Evolutionary conservation across 768 basidiomycete species (phyloP), one percentile per base, ranked within the genome.

Genomic region (Rhizopogon vesiculosus): DNA sequence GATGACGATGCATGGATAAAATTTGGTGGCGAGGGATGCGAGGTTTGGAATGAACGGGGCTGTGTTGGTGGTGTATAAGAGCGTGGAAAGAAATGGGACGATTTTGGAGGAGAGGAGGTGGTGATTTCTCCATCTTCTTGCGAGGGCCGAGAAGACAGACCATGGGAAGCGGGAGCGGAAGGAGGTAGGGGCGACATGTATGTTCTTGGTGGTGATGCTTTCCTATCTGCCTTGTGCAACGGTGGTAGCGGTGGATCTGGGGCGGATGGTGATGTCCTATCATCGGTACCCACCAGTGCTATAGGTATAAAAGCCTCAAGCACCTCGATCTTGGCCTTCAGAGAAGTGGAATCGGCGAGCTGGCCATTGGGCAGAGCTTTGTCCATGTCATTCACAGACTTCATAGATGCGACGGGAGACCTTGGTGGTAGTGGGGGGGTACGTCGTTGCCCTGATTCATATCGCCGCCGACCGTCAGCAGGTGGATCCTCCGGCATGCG

Each of bases 61-160:
- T 74, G 77, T 3, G 77, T 78, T 1, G 80, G 77, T 0, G 79
- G 72, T 1, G 76, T 72, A 55, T 77, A 71, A 39, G 74, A 71
- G n/a, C 69, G 74, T 0, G 74, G 74, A 9, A 71, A 61, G 53
- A 71, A 63, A 35, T 49, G 18, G 0, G 63, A 71, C 1, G 63
- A 57, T 56, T 72, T 73, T 29, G 64, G 67, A n/a, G 69, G 69
- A 7, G 69, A 69, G n/a, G 69, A 66, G 42, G 64, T 76, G 0
- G 63, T 63, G 53, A 83, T 81, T 64, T 82, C 81, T 4, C 80
- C 81, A 42, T 83, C 81, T 63, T 83, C 81, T 28, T 77, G 78
- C 5, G 78, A 74, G 0, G 67, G 62, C 8, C 69, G 66, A n/a
- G 67, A 66, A 13, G 61, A 58, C 35, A 38, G 35, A 38, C 35